A percentile compares a stretch with the other conserved stretches of the same genome.
Evolutionary conservation across 192 early-diverging fungal genomes (phyloP).

Genomic region (Gryganskiella cystojenkinii): DNA sequence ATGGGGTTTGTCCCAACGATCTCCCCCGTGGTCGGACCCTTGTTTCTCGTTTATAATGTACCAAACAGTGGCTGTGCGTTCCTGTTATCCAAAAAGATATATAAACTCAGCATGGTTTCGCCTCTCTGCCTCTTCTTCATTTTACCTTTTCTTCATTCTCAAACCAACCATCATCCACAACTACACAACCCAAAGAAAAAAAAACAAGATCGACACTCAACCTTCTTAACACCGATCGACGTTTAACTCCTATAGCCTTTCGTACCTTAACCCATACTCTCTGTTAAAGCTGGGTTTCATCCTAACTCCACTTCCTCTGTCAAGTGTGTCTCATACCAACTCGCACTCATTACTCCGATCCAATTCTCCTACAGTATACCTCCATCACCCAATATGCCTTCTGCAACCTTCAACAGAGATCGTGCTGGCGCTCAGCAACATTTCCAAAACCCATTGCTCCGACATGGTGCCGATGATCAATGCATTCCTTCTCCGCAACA

Average conservation of each 20-base stretch:
- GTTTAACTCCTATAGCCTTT: too few relatives aligned
- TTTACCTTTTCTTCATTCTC: too few relatives aligned
- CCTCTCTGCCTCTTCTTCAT: background rate
- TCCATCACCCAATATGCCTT: slow-evolving; percentile 14
- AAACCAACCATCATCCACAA: slow-evolving; percentile 4
- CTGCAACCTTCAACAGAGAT: slow-evolving; percentile 33
- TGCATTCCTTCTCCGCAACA: background rate
- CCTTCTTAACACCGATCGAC: too few relatives aligned
- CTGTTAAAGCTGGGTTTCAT: too few relatives aligned
- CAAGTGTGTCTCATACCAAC: slow-evolving; percentile 2
- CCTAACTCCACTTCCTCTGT: too few relatives aligned
- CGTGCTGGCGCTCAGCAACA: slow-evolving; percentile 15
- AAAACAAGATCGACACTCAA: background rate
- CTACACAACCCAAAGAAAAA: background rate
- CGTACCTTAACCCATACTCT: too few relatives aligned
- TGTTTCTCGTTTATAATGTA: too few relatives aligned
- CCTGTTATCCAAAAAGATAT: slow-evolving; percentile 2
- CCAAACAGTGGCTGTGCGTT: slow-evolving; percentile 12
- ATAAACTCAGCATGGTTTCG: background rate
- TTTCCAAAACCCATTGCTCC: too few relatives aligned
- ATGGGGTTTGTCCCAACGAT: background rate
- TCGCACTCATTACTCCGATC: background rate
- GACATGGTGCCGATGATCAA: too few relatives aligned
- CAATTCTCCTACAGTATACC: background rate
- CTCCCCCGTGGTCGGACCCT: background rate